Percentiles rank a stretch among this genome's conserved stretches.
Conservation (phyloP, 2,329 filamentous ascomycete genomes). For the Cadophora gregata region DNA sequence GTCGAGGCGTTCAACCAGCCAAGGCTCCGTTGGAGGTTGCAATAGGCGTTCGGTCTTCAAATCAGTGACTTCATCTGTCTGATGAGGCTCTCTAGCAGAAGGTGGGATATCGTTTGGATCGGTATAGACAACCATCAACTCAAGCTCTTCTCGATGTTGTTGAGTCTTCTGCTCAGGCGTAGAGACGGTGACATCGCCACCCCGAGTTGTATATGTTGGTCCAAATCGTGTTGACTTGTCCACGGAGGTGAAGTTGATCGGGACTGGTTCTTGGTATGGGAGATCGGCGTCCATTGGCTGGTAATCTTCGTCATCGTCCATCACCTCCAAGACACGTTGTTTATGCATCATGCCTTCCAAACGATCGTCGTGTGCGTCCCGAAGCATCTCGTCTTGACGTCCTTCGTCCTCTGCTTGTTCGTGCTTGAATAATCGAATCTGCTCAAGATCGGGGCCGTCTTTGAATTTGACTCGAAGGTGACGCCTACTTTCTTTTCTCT, state of each 20-base stretch:
- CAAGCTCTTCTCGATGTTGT: conserved; percentile 61
- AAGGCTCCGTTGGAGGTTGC: conserved; percentile 38
- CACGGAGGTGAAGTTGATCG: conserved; percentile 51
- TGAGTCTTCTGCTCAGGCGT: conserved; percentile 63
- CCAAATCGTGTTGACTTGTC: conserved; percentile 49
- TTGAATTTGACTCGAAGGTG: conserved; percentile 76
- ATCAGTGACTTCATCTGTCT: conserved; percentile 22
- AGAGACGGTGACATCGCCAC: conserved; percentile 56
- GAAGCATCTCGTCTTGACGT: conserved; percentile 69
- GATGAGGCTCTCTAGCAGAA: conserved; percentile 43
- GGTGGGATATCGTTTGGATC: conserved; percentile 44
- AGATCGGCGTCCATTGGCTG: conserved; percentile 48
- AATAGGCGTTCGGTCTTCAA: conserved; percentile 29
- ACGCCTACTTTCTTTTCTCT: conserved; percentile 74
- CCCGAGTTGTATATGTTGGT: conserved; percentile 58
- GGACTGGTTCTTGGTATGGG: conserved; percentile 57
- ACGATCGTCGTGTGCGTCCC: conserved; percentile 74
- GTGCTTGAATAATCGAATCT: conserved; percentile 73
- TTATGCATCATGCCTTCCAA: conserved; percentile 75
- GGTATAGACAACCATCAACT: conserved; percentile 58
- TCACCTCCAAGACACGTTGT: conserved; percentile 57
- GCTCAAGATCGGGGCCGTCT: conserved; percentile 67
- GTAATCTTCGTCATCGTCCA: conserved; percentile 57
- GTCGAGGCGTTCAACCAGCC: conserved; percentile 40
- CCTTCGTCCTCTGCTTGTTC: conserved; percentile 74